phyloP scores from a whole-genome alignment of 2,329 filamentous ascomycete species.

The Epichloe aotearoae region DNA sequence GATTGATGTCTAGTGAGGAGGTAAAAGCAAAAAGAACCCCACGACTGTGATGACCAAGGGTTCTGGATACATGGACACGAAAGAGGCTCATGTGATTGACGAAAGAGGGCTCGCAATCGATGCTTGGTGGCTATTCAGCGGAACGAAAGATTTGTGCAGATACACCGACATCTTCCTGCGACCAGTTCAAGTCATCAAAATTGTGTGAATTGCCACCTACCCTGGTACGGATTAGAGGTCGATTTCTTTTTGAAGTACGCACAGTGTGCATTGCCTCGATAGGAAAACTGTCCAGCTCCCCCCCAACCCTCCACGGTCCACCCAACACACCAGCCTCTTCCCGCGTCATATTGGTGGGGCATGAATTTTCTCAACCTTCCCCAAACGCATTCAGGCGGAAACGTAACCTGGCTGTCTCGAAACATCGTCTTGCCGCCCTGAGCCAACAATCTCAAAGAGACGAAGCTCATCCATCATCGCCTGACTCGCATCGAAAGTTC shows the following conservation, averaged over 20 bases:
- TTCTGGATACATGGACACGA: too few relatives aligned
- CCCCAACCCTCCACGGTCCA: conserved; percentile 2
- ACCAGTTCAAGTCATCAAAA: background rate
- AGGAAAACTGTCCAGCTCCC: conserved; percentile 9
- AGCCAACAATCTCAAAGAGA: background rate
- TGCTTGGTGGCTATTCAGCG: too few relatives aligned
- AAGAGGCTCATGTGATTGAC: too few relatives aligned
- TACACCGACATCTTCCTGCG: background rate
- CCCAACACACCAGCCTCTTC: conserved; percentile 8
- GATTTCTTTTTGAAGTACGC: background rate
- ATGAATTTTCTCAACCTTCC: conserved; percentile 26
- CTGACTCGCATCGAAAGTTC: background rate
- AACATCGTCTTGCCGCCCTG: conserved; percentile 2
- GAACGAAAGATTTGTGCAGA: too few relatives aligned
- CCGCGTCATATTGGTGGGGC: conserved; percentile 27
- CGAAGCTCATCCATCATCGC: background rate
- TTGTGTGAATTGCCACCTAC: too few relatives aligned
- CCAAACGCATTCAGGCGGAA: conserved; percentile 7
- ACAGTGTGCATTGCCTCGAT: background rate
- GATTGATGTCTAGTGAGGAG: too few relatives aligned
- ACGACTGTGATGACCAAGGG: too few relatives aligned
- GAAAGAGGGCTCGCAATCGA: too few relatives aligned
- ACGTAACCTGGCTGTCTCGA: conserved; percentile 1
- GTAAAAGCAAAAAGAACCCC: too few relatives aligned
- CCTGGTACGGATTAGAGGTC: background rate